These are phyloP conservation scores for Rhizopus sp. DNA, from an alignment of 371 early-diverging fungal genomes.

Conservation along the genomic window DNA sequence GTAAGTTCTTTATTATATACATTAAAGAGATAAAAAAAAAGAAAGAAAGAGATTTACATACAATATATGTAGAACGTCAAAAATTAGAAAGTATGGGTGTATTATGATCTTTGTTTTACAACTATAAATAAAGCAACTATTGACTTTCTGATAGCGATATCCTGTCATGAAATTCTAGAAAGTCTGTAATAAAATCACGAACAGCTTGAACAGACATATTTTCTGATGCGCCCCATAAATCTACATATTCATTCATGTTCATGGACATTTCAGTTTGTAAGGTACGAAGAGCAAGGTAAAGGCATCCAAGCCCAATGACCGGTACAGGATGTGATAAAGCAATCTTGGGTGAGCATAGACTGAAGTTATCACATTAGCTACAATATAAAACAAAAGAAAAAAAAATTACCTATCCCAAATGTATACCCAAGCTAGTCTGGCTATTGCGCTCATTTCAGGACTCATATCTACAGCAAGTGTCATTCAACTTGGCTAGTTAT, in stretches of 20 bases:
- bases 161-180: constrained; percentile 31
- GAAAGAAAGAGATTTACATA: neutral
- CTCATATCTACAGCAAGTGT: constrained; percentile 32
- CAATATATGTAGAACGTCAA: constrained; percentile 26
- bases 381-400: neutral
- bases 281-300: constrained; percentile 48
- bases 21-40: neutral
- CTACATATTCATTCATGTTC: constrained; percentile 53
- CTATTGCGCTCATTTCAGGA: constrained; percentile 42
- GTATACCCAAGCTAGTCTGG: constrained; percentile 45
- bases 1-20: constrained; percentile 22
- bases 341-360: constrained; percentile 46
- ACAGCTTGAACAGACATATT: constrained; percentile 54
- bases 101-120: constrained; percentile 5
- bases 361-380: constrained; percentile 4
- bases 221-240: constrained; percentile 50
- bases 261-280: constrained; percentile 34
- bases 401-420: constrained; percentile 42
- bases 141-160: neutral
- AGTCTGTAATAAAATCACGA: constrained; percentile 41
- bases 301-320: constrained; percentile 45
- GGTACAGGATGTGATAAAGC: constrained; percentile 34
- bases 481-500: neutral
- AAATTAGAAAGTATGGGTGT: constrained; percentile 41
- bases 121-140: neutral